Conservation (phyloP, 2,329 filamentous ascomycete genomes). For the Paracorniculantispora psalliotae region DNA sequence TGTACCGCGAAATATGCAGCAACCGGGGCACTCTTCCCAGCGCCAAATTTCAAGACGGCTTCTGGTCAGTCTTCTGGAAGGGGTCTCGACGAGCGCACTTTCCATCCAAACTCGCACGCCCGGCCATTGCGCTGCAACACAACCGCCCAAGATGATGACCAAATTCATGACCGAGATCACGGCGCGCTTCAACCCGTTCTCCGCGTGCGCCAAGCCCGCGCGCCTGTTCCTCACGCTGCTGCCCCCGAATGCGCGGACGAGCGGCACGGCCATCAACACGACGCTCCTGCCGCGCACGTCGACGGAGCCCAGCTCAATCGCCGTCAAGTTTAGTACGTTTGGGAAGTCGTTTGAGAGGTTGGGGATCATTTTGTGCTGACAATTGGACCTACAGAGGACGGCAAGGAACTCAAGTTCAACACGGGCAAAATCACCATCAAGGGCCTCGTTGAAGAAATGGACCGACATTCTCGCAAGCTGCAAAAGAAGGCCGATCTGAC, state of each 20-base stretch:
- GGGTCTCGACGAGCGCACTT: neutral
- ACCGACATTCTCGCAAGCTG: slow-evolving; percentile 78
- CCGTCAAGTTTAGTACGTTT: slow-evolving; percentile 77
- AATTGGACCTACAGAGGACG: slow-evolving; percentile 62
- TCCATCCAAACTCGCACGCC: neutral
- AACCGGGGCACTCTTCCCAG: neutral
- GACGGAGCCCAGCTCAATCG: slow-evolving; percentile 62
- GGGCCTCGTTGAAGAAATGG: slow-evolving; percentile 81
- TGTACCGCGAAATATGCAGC: slow-evolving; percentile 12
- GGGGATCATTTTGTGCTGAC: slow-evolving; percentile 19
- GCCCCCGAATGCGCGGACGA: slow-evolving; percentile 69
- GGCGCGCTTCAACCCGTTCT: slow-evolving; percentile 91
- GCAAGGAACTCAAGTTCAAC: slow-evolving; percentile 82
- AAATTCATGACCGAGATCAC: slow-evolving; percentile 80
- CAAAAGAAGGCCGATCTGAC: slow-evolving; percentile 77
- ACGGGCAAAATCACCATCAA: slow-evolving; percentile 77
- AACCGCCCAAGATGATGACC: slow-evolving; percentile 64
- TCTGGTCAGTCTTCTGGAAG: too few relatives aligned
- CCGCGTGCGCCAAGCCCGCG: slow-evolving; percentile 69
- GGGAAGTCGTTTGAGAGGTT: neutral
- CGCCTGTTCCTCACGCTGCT: slow-evolving; percentile 83
- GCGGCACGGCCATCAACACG: slow-evolving; percentile 71
- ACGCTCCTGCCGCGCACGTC: slow-evolving; percentile 68
- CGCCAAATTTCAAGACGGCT: slow-evolving; percentile 3
- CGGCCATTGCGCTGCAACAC: neutral